A percentile compares a stretch with the other conserved stretches of the same genome.
phyloP scores from a whole-genome alignment of 352 stramenopile species.

The Phytopythium montanum region DNA sequence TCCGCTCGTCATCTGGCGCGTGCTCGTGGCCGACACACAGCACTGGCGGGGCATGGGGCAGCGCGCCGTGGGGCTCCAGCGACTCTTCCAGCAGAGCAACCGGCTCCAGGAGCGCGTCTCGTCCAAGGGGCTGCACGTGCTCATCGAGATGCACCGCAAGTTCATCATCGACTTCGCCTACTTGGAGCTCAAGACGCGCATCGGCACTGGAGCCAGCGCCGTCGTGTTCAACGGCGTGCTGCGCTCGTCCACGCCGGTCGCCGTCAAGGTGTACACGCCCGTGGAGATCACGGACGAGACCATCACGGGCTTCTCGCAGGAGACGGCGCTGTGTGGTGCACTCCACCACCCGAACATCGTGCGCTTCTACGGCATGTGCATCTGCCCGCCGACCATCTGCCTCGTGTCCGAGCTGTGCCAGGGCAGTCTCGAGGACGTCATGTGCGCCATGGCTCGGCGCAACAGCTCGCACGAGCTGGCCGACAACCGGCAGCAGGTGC shows the following conservation, averaged over 20 bases:
- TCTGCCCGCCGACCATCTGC: constrained; percentile 60
- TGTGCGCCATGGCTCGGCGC: constrained; percentile 28
- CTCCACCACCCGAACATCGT: constrained; percentile 64
- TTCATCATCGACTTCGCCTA: constrained; percentile 73
- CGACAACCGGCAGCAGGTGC: constrained; percentile 48
- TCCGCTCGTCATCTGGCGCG: constrained; percentile 59
- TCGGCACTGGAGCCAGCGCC: constrained; percentile 45
- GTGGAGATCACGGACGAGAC: constrained; percentile 55
- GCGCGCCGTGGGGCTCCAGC: constrained; percentile 36
- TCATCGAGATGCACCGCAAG: constrained; percentile 73
- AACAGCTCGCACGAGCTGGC: constrained; percentile 15
- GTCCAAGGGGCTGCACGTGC: constrained; percentile 51
- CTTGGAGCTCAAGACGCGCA: constrained; percentile 44
- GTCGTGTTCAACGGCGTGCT: constrained; percentile 50
- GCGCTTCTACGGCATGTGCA: constrained; percentile 60
- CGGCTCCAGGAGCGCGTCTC: constrained; percentile 46
- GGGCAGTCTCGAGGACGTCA: constrained; percentile 54
- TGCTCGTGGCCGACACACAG: constrained; percentile 52
- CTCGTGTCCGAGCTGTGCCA: constrained; percentile 68
- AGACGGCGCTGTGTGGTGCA: constrained; percentile 50
- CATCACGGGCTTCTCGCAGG: constrained; percentile 52
- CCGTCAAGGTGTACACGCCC: constrained; percentile 71
- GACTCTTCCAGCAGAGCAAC: constrained; percentile 41
- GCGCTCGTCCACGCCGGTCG: constrained; percentile 42
- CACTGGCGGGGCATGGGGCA: constrained; percentile 57